Evolutionary conservation across 192 early-diverging fungal species (phyloP).

Genomic region (Gryganskiella cystojenkinii): DNA sequence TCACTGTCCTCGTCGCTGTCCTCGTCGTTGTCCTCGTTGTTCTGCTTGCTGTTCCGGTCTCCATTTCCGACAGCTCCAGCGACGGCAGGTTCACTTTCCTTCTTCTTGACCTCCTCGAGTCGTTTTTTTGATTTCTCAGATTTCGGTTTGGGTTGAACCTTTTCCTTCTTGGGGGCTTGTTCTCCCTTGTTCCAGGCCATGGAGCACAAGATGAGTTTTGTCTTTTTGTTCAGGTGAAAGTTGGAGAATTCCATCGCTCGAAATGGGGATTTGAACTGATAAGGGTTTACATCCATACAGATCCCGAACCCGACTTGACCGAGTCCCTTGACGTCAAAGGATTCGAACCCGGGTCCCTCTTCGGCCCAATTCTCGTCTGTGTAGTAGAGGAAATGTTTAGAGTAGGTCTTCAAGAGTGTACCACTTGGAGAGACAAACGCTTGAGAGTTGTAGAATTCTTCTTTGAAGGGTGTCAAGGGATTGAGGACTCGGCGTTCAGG

Average conservation of each 20-base stretch:
- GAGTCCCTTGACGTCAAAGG: slow-evolving; percentile 60
- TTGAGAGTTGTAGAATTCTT: slow-evolving; percentile 70
- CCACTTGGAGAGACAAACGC: slow-evolving; percentile 66
- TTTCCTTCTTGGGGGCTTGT: slow-evolving; percentile 24
- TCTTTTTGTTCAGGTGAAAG: slow-evolving; percentile 63
- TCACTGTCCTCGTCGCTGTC: background rate
- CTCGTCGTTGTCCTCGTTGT: background rate
- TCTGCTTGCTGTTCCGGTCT: background rate
- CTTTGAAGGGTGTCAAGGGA: slow-evolving; percentile 11
- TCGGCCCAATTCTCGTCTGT: slow-evolving; percentile 82
- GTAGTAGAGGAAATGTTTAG: slow-evolving; percentile 76
- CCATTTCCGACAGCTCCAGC: background rate
- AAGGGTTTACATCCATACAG: slow-evolving; percentile 90
- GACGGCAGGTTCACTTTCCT: background rate
- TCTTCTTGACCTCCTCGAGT: background rate
- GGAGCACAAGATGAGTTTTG: slow-evolving; percentile 64
- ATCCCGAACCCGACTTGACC: slow-evolving; percentile 82
- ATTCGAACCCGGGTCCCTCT: slow-evolving; percentile 71
- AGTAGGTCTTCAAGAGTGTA: slow-evolving; percentile 66
- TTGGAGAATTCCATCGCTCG: slow-evolving; percentile 75
- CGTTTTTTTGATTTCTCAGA: slow-evolving; percentile 2
- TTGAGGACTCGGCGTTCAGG: slow-evolving; percentile 58
- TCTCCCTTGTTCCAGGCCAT: slow-evolving; percentile 77
- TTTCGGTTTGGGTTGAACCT: slow-evolving; percentile 11
- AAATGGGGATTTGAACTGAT: slow-evolving; percentile 72